These are phyloP conservation scores for Mycena epipterygia DNA, from an alignment of 768 basidiomycete genomes.

Conservation along the genomic window DNA sequence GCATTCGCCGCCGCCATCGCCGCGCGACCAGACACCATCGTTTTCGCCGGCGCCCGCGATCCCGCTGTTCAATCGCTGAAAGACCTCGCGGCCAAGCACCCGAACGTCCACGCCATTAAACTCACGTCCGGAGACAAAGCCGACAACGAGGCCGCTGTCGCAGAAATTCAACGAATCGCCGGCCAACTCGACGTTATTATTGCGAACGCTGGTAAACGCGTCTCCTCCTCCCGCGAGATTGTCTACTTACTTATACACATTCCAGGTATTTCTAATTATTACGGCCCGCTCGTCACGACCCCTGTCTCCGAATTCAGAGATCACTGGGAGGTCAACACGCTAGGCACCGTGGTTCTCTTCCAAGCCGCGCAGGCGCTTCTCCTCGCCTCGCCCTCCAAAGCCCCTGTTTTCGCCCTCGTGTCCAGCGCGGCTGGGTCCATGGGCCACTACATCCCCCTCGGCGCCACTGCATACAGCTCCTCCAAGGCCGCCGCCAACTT, in stretches of 20 bases:
- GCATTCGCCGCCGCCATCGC: slow-evolving; percentile 7
- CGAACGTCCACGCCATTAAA: too few species aligned
- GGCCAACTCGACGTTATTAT: too few species aligned
- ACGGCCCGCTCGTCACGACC: neutral
- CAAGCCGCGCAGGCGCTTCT: slow-evolving; percentile 22
- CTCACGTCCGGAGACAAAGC: neutral
- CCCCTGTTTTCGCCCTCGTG: neutral
- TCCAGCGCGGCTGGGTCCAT: neutral
- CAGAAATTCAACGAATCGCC: neutral
- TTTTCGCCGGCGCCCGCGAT: neutral
- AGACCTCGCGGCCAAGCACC: neutral
- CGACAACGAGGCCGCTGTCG: slow-evolving; percentile 11
- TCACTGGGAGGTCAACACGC: slow-evolving; percentile 17
- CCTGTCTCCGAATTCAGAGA: neutral
- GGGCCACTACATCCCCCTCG: neutral
- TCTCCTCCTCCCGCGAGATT: neutral
- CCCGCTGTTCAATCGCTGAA: neutral
- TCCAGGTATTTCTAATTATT: slow-evolving; percentile 10
- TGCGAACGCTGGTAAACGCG: slow-evolving; percentile 10
- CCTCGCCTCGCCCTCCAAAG: neutral
- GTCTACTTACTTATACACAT: neutral
- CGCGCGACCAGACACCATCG: neutral
- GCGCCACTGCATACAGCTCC: neutral
- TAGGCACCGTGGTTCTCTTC: slow-evolving; percentile 17
- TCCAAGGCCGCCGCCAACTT: too few species aligned